Evolutionary conservation across 2,329 filamentous ascomycete genomes (phyloP).

Genomic region (Pestalotiopsis sp.): DNA sequence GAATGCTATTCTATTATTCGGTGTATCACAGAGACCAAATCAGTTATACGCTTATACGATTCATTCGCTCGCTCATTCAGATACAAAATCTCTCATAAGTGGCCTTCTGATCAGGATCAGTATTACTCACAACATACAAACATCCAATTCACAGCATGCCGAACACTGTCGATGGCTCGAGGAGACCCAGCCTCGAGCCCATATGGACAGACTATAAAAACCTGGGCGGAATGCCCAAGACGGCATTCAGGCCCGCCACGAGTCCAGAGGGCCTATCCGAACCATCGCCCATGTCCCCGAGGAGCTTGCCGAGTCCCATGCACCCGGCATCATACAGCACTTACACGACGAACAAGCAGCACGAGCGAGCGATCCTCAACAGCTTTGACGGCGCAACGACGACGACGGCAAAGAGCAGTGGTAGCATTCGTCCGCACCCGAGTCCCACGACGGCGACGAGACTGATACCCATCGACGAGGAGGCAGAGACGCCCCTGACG

Average conservation of each 20-base stretch:
- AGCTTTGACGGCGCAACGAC: conserved; percentile 28
- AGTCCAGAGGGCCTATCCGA: conserved; percentile 27
- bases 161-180: conserved; percentile 9
- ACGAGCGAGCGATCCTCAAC: conserved; percentile 38
- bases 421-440: conserved; percentile 6
- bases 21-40: not conserved
- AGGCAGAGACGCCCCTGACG: conserved; percentile 25
- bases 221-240: conserved; percentile 24
- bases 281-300: conserved; percentile 33
- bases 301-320: conserved; percentile 36
- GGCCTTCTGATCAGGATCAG: not conserved
- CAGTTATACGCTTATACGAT: not conserved
- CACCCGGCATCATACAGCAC: conserved; percentile 35
- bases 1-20: not conserved
- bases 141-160: not conserved
- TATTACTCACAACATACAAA: not conserved
- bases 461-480: conserved; percentile 32
- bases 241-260: conserved; percentile 25
- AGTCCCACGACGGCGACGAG: conserved; percentile 21
- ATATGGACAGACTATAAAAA: conserved; percentile 36
- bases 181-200: conserved; percentile 37
- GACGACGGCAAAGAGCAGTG: conserved; percentile 18
- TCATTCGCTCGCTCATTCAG: not conserved
- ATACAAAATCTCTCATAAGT: not conserved
- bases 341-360: conserved; percentile 36